Base-by-base conservation (phyloP, 352 stramenopile genomes). In the Pythium apleroticum region DNA sequence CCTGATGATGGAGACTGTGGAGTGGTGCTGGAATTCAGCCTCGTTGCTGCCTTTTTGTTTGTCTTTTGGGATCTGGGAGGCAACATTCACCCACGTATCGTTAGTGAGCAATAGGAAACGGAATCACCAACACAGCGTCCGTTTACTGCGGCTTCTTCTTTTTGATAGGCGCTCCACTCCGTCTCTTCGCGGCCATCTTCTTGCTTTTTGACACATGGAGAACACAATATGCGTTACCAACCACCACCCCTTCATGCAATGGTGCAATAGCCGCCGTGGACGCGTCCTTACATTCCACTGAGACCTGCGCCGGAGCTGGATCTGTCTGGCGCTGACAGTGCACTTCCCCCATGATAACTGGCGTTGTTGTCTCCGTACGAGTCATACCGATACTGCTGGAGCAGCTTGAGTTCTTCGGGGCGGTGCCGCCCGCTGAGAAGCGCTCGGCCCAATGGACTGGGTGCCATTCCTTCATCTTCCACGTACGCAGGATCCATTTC, bases 371-470 rank as follows among this genome's bases (percentile, higher is more conserved):
- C 52, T 56, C 59, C 59, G 35, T 56, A 60, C 3, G 50, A 46
- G 1, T 31, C 30, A 14, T 31, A 12, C 15, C 41, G 52, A 9
- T 15, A 39, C 14, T 56, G 54, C 31, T 58, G 30, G 8, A 53
- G 52, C 39, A 54, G 14, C 20, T 39, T 49, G 10, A 63, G 14
- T 4, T 59, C 54, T 24, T 63, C 63, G 3, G 54, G 56, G 0
- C 49, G 39, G 52, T 70, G 57, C 2, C 63, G 58, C 2, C 41
- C 35, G 15, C 64, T 76, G 27, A 76, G 24, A 15, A 76, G 49
- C 1, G 57, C 68, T 60, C 62, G 68, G 12, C 53, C 52, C 22
- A 68, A 52, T 14, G 68, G 64, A 61, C 59, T 73, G 27, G 65
- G 43, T 1, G 43, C 22, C 11, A 28, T 14, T 0, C 41, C 33